phyloP scores from a whole-genome alignment of 2,329 filamentous ascomycete genomes.

The Metarhizium brunneum region DNA sequence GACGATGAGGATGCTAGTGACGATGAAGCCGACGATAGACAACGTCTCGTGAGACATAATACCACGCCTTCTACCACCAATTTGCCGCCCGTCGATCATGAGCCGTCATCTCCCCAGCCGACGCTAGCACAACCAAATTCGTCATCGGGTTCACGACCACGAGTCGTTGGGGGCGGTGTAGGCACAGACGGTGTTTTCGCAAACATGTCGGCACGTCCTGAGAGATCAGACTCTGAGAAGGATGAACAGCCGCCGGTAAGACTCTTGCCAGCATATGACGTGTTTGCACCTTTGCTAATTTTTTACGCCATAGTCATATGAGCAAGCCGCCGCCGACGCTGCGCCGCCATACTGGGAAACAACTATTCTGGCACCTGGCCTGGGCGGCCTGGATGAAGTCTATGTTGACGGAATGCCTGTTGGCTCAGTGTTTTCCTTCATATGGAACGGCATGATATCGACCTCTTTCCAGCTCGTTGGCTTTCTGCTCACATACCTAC shows the following conservation, averaged over 20 bases:
- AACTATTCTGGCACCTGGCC: conserved; percentile 86
- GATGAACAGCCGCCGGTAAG: conserved; percentile 91
- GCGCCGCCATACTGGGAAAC: conserved; percentile 99
- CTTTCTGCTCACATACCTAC: conserved; percentile 93
- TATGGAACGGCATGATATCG: conserved; percentile 94
- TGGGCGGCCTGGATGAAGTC: conserved; percentile 85
- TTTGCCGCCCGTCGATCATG: background rate
- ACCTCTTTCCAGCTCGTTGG: conserved; percentile 96
- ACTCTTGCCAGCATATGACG: conserved; percentile 14
- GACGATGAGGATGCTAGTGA: conserved; percentile 74
- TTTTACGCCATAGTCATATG: conserved; percentile 62
- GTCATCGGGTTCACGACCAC: conserved; percentile 30
- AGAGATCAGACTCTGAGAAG: conserved; percentile 64
- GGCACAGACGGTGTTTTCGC: conserved; percentile 93
- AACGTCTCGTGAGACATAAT: conserved; percentile 71
- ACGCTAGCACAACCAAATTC: conserved; percentile 15
- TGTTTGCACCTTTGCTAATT: conserved; percentile 21
- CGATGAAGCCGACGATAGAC: conserved; percentile 68
- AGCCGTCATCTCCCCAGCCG: conserved; percentile 4
- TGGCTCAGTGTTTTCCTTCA: conserved; percentile 75
- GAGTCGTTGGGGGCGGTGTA: conserved; percentile 61
- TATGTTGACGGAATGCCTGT: conserved; percentile 95
- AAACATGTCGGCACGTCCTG: conserved; percentile 85
- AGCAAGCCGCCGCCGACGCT: conserved; percentile 93
- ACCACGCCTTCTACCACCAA: conserved; percentile 19